Evolutionary conservation across 176 grass and related monocot genomes (phyloP), one percentile per base, ranked within the genome.

Genomic region (Tillandsia fasciculata): DNA sequence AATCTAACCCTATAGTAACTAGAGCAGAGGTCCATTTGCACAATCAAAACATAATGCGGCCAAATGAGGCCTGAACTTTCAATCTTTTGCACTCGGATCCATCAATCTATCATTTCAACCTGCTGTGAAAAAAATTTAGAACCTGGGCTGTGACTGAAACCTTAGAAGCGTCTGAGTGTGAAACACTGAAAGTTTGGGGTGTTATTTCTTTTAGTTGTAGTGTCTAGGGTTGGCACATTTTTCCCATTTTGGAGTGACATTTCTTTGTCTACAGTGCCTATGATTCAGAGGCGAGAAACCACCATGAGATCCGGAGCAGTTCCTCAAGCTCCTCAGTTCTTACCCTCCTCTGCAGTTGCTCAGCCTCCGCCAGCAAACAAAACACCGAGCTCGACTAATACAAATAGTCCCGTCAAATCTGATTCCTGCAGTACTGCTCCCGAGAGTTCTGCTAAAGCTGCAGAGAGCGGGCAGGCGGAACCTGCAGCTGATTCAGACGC

Each of bases 201-300:
- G 3, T 64, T 24, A 24, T 79, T 11, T 79, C 42, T 65, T 69
- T 51, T 56, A 47, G 51, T 68, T 77, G n/a, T 63, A 72, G 64
- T 59, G 11, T 42, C 33, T 7, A 42, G 33, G 33, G 33, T 42
- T 42, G 0, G 33, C 6, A 12, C 56, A 61, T 61, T 20, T 61
- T 59, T 61, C n/a, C 65, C 22, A 74, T 69, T 20, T 29, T 51
- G 52, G 14, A 24, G 56, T 81, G 42, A 26, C 54, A 8, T 64
- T 79, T 57, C 50, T 53, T 58, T 23, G 24, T 70, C 49, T 59
- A 23, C 76, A 82, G 91, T 87, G 68, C 83, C 89, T 1, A 96
- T 92, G 89, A 87, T 92, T 80, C 86, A 96, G 27, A 76, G 81
- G 59, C 26, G 85, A 9, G 93, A 92, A 53, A 83, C 89, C 64